Evolutionary conservation across 768 basidiomycete genomes (phyloP), one percentile per base, ranked within the genome.

Genomic region (Collybia sordida): DNA sequence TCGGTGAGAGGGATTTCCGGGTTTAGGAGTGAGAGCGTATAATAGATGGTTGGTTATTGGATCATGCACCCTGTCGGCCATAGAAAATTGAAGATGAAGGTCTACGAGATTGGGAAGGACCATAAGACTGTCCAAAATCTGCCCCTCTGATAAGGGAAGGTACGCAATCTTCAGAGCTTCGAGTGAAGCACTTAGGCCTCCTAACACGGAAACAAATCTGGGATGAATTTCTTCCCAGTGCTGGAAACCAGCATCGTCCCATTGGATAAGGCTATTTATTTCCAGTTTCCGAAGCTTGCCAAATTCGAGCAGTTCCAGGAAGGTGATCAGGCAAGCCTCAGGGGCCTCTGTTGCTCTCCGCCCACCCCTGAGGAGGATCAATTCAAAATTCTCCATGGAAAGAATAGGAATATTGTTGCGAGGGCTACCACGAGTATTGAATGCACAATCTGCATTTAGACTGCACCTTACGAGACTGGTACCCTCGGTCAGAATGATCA

Each of bases 1-100:
- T 2, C 25, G 23, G 17, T 31, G 22, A 18, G 40, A 42, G 14
- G 35, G 11, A 21, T n/a, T 34, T n/a, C 40, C 51, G 54, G 27
- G 9, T 14, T 42, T 17, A 42, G 6, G 27, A 48, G 52, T 50
- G 58, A 56, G 42, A 60, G 61, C 51, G 5, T 46, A 38, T 21
- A 75, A 54, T 14, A 77, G 59, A 22, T 47, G 40, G 41, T 73
- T 66, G 11, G 73, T 65, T 44, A 78, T 68, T 18, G 69, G 69
- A 56, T 74, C 73, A 22, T 62, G 49, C 21, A 59, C 59, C 15
- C 50, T 53, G 38, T 68, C 69, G 45, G 57, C 63, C 22, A 72
- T 48, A 3, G 71, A 65, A 51, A 71, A 71, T 4, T 66, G 62
- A 28, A 79, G 53, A 24, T 66, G 63, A 41, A 77, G 56, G 28